Percentiles rank a stretch among this genome's conserved stretches.
Conservation (phyloP, 2,329 filamentous ascomycete species). For the Stemphylium vesicarium region DNA sequence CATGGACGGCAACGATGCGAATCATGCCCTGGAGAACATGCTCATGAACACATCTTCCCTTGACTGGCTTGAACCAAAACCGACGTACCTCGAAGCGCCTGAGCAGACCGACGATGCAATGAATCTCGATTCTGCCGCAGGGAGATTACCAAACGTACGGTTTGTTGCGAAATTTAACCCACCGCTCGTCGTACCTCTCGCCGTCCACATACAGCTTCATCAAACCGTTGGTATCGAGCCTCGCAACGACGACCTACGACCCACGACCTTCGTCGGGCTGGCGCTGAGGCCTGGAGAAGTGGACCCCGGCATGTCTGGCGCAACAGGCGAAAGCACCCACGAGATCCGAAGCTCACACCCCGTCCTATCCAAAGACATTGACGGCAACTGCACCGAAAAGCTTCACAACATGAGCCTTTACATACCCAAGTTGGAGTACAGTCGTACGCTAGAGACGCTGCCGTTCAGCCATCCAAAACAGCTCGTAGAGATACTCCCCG, state of each 20-base stretch:
- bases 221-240: conserved; percentile 65
- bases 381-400: conserved; percentile 33
- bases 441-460: conserved; percentile 69
- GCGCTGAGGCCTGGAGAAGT: conserved; percentile 54
- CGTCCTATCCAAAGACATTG: conserved; percentile 37
- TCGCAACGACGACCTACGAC: conserved; percentile 58
- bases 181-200: conserved; percentile 71
- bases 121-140: conserved; percentile 59
- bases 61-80: conserved; percentile 77
- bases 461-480: conserved; percentile 81
- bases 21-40: conserved; percentile 46
- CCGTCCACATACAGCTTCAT: conserved; percentile 68
- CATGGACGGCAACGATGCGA: conserved; percentile 45
- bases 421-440: conserved; percentile 76
- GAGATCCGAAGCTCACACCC: conserved; percentile 59
- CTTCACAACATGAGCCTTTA: conserved; percentile 66
- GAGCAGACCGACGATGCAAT: conserved; percentile 55
- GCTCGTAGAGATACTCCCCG: conserved; percentile 73
- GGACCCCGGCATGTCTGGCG: conserved; percentile 61
- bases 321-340: conserved; percentile 48
- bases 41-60: conserved; percentile 54
- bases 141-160: conserved; percentile 71
- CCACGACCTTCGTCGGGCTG: conserved; percentile 57
- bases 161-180: conserved; percentile 79
- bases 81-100: conserved; percentile 58